A percentile compares a stretch with the other conserved stretches of the same genome.
Conservation (phyloP, 108 stramenopile species). For the Nitzschia sp. region DNA sequence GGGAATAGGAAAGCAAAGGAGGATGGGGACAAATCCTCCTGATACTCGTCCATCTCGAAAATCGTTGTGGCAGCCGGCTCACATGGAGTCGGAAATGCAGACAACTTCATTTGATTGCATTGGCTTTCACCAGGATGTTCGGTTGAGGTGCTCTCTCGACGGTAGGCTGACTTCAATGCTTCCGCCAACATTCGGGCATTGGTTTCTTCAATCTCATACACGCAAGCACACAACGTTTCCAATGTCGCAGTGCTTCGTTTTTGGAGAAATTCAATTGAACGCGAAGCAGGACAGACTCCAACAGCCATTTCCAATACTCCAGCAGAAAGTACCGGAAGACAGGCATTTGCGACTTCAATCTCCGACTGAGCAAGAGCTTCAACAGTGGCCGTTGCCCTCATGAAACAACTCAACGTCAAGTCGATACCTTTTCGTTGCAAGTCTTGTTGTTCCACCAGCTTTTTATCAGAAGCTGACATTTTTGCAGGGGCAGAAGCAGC, state of each 20-base stretch:
- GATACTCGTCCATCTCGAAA: constrained; percentile 79
- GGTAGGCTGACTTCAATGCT: constrained; percentile 61
- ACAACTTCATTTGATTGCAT: no score
- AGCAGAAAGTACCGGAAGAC: constrained; percentile 52
- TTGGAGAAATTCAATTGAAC: constrained; percentile 31
- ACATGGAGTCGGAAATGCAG: constrained; percentile 73
- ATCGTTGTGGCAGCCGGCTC: constrained; percentile 68
- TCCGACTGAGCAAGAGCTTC: constrained; percentile 62
- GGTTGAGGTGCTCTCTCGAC: neutral
- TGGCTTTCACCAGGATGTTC: no score
- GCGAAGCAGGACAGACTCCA: constrained; percentile 47
- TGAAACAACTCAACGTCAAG: constrained; percentile 36
- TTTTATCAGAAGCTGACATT: constrained; percentile 65
- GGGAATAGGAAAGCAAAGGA: constrained; percentile 86
- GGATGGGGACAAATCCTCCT: constrained; percentile 69
- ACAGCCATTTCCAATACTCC: constrained; percentile 51
- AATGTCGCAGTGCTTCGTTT: constrained; percentile 54
- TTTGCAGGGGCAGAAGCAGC: constrained; percentile 15
- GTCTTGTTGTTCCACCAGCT: constrained; percentile 55
- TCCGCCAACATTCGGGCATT: constrained; percentile 63
- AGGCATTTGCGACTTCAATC: constrained; percentile 83
- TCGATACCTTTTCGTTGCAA: constrained; percentile 36
- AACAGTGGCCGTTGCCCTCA: constrained; percentile 52
- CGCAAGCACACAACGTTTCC: constrained; percentile 63
- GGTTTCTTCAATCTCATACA: constrained; percentile 84